Evolutionary conservation across 2,329 filamentous ascomycete species (phyloP), one percentile per base, ranked within the genome.

Genomic region (Coniochaeta sp.): DNA sequence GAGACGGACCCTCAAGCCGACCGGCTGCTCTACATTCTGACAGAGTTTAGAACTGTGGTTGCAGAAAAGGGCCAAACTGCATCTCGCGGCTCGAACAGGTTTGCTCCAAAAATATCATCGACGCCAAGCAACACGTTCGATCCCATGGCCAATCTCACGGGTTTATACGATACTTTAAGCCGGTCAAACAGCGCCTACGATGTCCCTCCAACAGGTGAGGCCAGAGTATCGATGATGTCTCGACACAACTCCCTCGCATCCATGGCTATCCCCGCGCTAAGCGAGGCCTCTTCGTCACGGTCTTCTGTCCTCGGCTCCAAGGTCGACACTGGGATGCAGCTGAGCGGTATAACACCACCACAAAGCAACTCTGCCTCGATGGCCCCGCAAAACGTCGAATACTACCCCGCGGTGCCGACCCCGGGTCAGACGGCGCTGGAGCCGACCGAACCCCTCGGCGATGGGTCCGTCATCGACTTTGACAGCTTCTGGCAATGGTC

Each of bases 1-100:
- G 66, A 74, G 31, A 72, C 69, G 1, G 82, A 84, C 62, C 73
- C 75, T 1, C 79, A 84, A 65, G 82, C 81, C 2, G 67, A 72
- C 3, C 74, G 81, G 5, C 76, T 83, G 4, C 70, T 75, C 11
- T 79, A 77, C 59, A 84, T 85, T 38, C 69, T 85, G 14, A 71
- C 73, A 3, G 76, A 74, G 6, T 84, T 85, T 62, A 70, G 74
- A 26, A 70, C 76, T 31, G 76, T 75, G 4, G 75, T 79, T 16
- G 64, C 64, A 12, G 66, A 69, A 28, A 67, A 67, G 62, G 65
- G 63, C 4, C 54, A 57, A 57, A 22, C 34, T 22, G 6, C 54
- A 38, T 22, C 9, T 4, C 62, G 60, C 38, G 62, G 62, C 19
- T 63, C 65, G 33, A 54, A 64, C 7, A 63, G 65, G 59, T 7